Conservation (phyloP, 1,284 basidiomycete genomes). For the Heliocybe sulcata region DNA sequence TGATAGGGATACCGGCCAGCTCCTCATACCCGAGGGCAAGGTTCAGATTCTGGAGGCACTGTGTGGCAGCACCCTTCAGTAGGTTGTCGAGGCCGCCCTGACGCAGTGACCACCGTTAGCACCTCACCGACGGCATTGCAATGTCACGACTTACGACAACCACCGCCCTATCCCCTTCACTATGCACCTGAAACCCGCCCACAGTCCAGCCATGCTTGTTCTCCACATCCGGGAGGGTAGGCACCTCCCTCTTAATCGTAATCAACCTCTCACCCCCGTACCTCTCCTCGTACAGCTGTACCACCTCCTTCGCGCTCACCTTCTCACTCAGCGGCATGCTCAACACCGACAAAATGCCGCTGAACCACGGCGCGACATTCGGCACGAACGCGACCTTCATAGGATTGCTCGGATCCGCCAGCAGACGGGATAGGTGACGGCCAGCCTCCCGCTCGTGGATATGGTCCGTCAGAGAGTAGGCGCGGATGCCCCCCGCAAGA, state of each 20-base stretch:
- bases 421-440: slow-evolving; percentile 69
- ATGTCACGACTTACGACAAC: slow-evolving; percentile 60
- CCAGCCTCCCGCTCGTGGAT: slow-evolving; percentile 97
- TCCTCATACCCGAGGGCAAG: slow-evolving; percentile 92
- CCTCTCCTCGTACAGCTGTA: slow-evolving; percentile 70
- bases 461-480: slow-evolving; percentile 93
- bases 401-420: slow-evolving; percentile 21
- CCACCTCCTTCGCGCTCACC: slow-evolving; percentile 68
- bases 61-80: slow-evolving; percentile 96
- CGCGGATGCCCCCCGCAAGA: slow-evolving; percentile 70
- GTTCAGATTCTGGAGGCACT: slow-evolving; percentile 97
- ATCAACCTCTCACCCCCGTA: slow-evolving; percentile 78
- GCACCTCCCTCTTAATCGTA: slow-evolving; percentile 60
- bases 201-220: slow-evolving; percentile 85
- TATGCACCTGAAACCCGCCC: slow-evolving; percentile 94
- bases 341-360: slow-evolving; percentile 86
- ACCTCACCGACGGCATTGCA: too few relatives aligned
- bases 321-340: slow-evolving; percentile 71
- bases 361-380: slow-evolving; percentile 90
- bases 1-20: slow-evolving; percentile 70
- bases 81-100: slow-evolving; percentile 93
- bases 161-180: slow-evolving; percentile 82
- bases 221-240: slow-evolving; percentile 73
- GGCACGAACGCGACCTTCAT: slow-evolving; percentile 86
- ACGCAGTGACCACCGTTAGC: background rate